Conservation (phyloP, 345 rosid species). For the Citrus glauca region DNA sequence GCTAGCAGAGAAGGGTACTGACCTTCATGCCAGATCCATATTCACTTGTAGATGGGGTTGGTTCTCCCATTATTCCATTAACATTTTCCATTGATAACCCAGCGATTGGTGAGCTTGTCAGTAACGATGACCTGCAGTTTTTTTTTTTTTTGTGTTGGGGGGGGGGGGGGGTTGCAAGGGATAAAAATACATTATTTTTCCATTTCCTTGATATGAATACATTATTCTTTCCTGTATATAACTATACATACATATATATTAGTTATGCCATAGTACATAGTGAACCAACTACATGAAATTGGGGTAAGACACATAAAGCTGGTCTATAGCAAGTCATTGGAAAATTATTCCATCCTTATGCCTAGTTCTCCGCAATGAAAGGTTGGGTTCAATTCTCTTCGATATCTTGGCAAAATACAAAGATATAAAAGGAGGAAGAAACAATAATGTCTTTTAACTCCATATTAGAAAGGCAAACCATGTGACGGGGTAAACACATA, state of each 20-base stretch:
- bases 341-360: not conserved
- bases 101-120: conserved; percentile 44
- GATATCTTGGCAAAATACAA: not conserved
- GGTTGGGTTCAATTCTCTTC: not conserved
- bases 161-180: not conserved
- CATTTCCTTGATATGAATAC: no score
- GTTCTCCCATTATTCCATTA: conserved; percentile 52
- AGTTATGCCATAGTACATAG: not conserved
- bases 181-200: not conserved
- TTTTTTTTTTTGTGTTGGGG: no score
- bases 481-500: not conserved
- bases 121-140: conserved; percentile 59
- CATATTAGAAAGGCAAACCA: not conserved
- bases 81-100: conserved; percentile 75
- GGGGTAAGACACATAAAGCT: not conserved
- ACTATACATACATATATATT: not conserved
- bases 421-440: not conserved
- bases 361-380: not conserved
- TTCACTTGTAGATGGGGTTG: conserved; percentile 60
- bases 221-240: no score
- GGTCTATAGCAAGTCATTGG: not conserved
- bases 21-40: conserved; percentile 79
- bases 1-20: conserved; percentile 15
- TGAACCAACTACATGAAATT: not conserved
- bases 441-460: not conserved